Evolutionary conservation across 768 basidiomycete genomes (phyloP).

Genomic region (Lentinula detonsa): DNA sequence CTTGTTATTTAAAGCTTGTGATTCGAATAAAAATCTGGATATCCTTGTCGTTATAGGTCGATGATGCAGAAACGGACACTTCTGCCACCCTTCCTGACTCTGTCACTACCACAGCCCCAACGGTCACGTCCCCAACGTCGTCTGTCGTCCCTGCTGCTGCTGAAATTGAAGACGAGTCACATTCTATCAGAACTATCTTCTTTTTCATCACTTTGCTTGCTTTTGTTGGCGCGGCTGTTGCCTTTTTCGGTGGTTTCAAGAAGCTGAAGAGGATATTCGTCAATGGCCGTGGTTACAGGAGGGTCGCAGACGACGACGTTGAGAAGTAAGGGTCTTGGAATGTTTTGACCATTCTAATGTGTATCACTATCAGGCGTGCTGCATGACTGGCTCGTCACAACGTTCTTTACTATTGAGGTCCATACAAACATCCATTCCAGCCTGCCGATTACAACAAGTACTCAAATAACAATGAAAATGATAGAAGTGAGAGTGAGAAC

Average conservation of each 20-base stretch:
- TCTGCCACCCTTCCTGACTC: slow-evolving; percentile 8
- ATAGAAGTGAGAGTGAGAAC: slow-evolving; percentile 3
- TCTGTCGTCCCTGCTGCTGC: slow-evolving; percentile 3
- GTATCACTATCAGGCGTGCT: background rate
- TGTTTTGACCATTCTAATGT: background rate
- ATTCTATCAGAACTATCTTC: slow-evolving; percentile 25
- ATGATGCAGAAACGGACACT: slow-evolving; percentile 9
- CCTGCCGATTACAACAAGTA: background rate
- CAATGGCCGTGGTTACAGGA: slow-evolving; percentile 32
- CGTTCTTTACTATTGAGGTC: background rate
- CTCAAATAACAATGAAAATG: background rate
- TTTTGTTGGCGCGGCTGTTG: slow-evolving; percentile 35
- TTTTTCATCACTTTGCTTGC: slow-evolving; percentile 38
- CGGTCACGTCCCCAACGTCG: slow-evolving; percentile 8
- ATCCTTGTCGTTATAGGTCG: slow-evolving; percentile 26
- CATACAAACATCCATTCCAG: background rate
- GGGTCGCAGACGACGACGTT: slow-evolving; percentile 40
- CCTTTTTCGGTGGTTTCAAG: slow-evolving; percentile 48
- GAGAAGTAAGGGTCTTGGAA: slow-evolving; percentile 34
- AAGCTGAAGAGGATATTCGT: slow-evolving; percentile 36
- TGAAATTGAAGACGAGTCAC: slow-evolving; percentile 8
- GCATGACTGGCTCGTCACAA: background rate
- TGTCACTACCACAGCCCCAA: slow-evolving; percentile 3
- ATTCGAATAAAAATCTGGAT: slow-evolving; percentile 48
- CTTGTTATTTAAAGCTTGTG: slow-evolving; percentile 26